These are phyloP conservation scores for Candida easanensis DNA, from an alignment of 805 yeast genomes.

Conservation along the genomic window DNA sequence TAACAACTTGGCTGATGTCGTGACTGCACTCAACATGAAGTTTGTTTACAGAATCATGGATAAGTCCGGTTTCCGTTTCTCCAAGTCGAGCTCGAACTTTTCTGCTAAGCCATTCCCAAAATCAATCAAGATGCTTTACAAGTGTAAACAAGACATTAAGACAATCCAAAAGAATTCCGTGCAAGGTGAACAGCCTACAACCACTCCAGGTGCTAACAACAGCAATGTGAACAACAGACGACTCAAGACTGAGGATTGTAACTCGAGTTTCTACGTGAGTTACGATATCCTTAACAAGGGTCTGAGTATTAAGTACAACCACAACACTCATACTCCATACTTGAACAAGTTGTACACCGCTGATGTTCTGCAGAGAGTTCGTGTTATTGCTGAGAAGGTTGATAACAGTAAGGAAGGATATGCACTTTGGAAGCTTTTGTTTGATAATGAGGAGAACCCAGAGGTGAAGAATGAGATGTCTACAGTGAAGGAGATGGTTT, in stretches of 20 bases:
- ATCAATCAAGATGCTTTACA: conserved; percentile 24
- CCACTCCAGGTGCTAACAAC: conserved; percentile 10
- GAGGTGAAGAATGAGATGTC: conserved; percentile 17
- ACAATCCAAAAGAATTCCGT: conserved; percentile 19
- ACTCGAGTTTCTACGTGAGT: conserved; percentile 24
- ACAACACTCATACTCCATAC: conserved; percentile 20
- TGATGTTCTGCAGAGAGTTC: conserved; percentile 17
- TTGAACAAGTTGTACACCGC: conserved; percentile 22
- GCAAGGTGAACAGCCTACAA: conserved; percentile 2
- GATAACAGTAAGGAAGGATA: conserved; percentile 10
- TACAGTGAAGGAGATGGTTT: conserved; percentile 18
- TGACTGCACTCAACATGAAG: conserved; percentile 12
- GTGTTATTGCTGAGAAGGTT: conserved; percentile 8
- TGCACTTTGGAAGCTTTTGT: conserved; percentile 6
- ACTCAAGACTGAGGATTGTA: conserved; percentile 25
- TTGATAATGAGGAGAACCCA: conserved; percentile 9
- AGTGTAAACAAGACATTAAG: conserved; percentile 27
- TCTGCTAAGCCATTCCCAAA: conserved; percentile 24
- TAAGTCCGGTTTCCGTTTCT: conserved; percentile 25
- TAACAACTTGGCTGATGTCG: conserved; percentile 18
- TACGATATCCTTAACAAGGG: conserved; percentile 23
- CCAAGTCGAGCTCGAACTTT: conserved; percentile 21
- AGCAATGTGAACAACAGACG: conserved; percentile 10
- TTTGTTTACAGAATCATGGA: conserved; percentile 21
- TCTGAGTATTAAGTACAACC: conserved; percentile 24